A percentile compares a stretch with the other conserved stretches of the same genome.
Conservation (phyloP, 192 early-diverging fungal genomes). For the Jimgerdemannia flammicorona region DNA sequence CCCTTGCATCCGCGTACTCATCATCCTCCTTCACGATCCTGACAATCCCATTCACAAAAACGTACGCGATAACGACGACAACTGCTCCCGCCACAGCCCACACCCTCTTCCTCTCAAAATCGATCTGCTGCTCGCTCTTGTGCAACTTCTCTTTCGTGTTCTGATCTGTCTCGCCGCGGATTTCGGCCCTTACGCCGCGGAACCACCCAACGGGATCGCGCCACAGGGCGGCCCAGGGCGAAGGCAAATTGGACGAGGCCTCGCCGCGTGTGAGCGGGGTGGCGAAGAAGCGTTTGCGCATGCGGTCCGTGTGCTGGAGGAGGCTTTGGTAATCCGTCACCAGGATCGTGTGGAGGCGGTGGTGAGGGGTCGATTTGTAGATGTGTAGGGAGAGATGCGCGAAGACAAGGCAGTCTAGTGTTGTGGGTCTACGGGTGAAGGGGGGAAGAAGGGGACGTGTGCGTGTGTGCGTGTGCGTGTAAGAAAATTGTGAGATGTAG, state of each 20-base stretch:
- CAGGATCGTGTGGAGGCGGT: conserved; percentile 62
- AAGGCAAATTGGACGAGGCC: conserved; percentile 27
- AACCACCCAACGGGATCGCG: conserved; percentile 36
- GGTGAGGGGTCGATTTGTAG: conserved; percentile 69
- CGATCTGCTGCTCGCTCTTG: conserved; percentile 32
- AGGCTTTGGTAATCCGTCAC: conserved; percentile 66
- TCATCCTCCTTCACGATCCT: conserved; percentile 43
- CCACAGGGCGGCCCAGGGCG: conserved; percentile 33
- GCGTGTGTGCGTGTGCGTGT: too few species aligned
- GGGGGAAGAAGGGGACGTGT: neutral
- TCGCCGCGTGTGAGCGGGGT: conserved; percentile 23
- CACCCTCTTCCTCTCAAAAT: conserved; percentile 52
- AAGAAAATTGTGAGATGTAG: too few species aligned
- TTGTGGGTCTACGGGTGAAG: conserved; percentile 46
- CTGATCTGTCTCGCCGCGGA: conserved; percentile 3
- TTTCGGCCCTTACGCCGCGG: conserved; percentile 18
- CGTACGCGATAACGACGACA: conserved; percentile 43
- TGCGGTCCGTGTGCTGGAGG: conserved; percentile 55
- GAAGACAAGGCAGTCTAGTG: conserved; percentile 80
- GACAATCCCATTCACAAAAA: conserved; percentile 61
- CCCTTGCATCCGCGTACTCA: conserved; percentile 32
- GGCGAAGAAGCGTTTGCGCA: conserved; percentile 40
- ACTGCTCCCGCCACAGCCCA: conserved; percentile 46
- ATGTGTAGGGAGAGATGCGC: conserved; percentile 78
- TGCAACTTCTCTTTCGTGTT: conserved; percentile 25